Base-by-base conservation (phyloP, 2,329 filamentous ascomycete species). In the Sordariomycetes sp. region DNA sequence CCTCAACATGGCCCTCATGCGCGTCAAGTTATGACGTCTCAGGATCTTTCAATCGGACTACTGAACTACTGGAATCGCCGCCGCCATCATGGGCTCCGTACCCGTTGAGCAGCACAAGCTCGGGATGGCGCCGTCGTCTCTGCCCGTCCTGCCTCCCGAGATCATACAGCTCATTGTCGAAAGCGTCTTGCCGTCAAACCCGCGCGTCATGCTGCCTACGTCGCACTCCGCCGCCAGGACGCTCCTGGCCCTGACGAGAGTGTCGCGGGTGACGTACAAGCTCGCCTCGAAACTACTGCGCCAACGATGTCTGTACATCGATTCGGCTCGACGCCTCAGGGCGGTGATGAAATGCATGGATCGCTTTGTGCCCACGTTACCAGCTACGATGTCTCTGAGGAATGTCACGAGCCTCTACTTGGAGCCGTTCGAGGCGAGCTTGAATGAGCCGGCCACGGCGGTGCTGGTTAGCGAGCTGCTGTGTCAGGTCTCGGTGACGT, bases 251-350 rank as follows among this genome's bases (percentile, higher is more conserved):
- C 56, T 70, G 38, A 58, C 59, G 4, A 47, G 55, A 15, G 61
- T 67, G 24, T 66, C 58, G 23, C 55, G 57, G 4, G 55, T 57
- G 12, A 66, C 63, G 4, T 56, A 64, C 39, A 41, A 45, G 5
- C 38, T 59, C 8, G 64, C 68, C 4, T 53, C 54, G 12, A 57
- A 53, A 25, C 50, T 64, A 9, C 57, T 72, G n/a, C 59, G 59
- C 30, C 47, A 59, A 37, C 55, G 61, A 41, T 70, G 66, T 46
- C 41, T 68, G 23, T 61, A 62, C 41, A 48, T 72, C 25, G 57
- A 66, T 32, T 59, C 59, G 16, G 47, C 48, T 12, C 40, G 40
- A 5, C 57, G 58, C 15, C 54, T 66, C 11, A 46, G 47, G 5
- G 34, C 47, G 4, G 38, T 63, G 19, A 41, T 64, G 10, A 43